These are phyloP conservation scores for Chaetomium globosum DNA, from an alignment of 2,329 filamentous ascomycete genomes.

Conservation along the genomic window DNA sequence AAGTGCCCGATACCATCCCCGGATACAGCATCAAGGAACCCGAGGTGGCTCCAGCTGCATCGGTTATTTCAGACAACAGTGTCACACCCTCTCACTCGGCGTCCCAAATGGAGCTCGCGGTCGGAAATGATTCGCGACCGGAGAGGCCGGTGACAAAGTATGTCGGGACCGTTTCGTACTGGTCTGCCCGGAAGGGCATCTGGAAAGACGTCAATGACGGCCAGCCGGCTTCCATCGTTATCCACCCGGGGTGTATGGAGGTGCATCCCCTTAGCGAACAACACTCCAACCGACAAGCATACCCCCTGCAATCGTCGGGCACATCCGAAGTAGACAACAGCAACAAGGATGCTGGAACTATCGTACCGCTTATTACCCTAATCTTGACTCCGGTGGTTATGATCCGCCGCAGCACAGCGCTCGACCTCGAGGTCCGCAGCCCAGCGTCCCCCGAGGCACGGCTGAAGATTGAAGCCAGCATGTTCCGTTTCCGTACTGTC, in stretches of 20 bases:
- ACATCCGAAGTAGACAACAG: conserved; percentile 40
- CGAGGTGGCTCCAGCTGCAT: conserved; percentile 44
- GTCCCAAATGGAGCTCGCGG: conserved; percentile 69
- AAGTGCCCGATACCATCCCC: conserved; percentile 61
- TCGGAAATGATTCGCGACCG: conserved; percentile 47
- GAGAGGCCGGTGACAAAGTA: conserved; percentile 51
- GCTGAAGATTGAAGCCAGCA: conserved; percentile 66
- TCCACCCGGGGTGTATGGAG: conserved; percentile 62
- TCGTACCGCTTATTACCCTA: conserved; percentile 64
- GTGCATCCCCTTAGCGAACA: conserved; percentile 51
- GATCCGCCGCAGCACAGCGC: conserved; percentile 83
- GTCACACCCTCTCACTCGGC: conserved; percentile 79
- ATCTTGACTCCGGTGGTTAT: conserved; percentile 91
- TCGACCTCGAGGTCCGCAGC: conserved; percentile 93
- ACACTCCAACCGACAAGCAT: conserved; percentile 42
- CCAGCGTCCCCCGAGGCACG: conserved; percentile 73
- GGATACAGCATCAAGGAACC: conserved; percentile 59
- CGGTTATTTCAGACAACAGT: conserved; percentile 57
- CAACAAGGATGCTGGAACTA: conserved; percentile 40
- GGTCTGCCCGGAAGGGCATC: conserved; percentile 60
- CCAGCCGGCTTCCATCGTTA: conserved; percentile 57
- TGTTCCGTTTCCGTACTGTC: conserved; percentile 87
- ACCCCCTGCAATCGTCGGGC: conserved; percentile 42
- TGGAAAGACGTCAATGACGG: conserved; percentile 62
- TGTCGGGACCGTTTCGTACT: conserved; percentile 61